Base-by-base conservation (phyloP, 2,329 filamentous ascomycete species). In the Stylonectria norvegica region DNA sequence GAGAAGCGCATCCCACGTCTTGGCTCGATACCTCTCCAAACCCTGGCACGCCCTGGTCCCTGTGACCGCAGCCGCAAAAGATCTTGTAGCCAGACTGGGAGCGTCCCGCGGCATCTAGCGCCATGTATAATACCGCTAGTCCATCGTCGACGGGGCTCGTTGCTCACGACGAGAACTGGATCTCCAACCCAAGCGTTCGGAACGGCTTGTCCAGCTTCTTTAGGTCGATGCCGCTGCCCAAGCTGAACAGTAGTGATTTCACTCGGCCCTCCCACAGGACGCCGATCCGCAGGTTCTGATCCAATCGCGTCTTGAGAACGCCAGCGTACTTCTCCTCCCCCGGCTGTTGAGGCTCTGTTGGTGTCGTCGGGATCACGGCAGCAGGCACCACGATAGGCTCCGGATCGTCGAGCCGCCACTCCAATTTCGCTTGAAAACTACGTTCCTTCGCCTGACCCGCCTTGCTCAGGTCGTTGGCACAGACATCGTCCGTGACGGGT, bases 211-310 rank as follows among this genome's bases (percentile, higher is more conserved):
- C 86, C 49, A 81, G 72, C 56, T 79, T 81, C 57, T 80, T 81
- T 57, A 93, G 73, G 60, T 95, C 89, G 40, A 98, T 80, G 36
- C 82, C 87, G 42, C 89, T 88, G 8, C 93, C 93, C 29, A 95
- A 74, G 55, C 89, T 95, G 62, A 97, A 94, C 42, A 98, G 75
- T 43, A 98, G 70, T 52, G 95, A 91, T 69, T 97, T 95, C 44
- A 94, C 79, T 39, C 89, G 78, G 2, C 91, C 90, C 63, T 97
- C 91, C 91, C 93, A 98, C 16, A 97, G 68, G 36, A 97, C 63
- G 1, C 89, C 87, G 38, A 96, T 80, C 49, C 84, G 83, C 69
- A 89, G 83, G 52, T 90, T 86, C 68, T 96, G 90, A 60, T 96
- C 89, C 37, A 97, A 73, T 35, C 87, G 79, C 31, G 90, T 85